Evolutionary conservation across 2,329 filamentous ascomycete species (phyloP), one percentile per base, ranked within the genome.

Genomic region (Pezicula neosporulosa): DNA sequence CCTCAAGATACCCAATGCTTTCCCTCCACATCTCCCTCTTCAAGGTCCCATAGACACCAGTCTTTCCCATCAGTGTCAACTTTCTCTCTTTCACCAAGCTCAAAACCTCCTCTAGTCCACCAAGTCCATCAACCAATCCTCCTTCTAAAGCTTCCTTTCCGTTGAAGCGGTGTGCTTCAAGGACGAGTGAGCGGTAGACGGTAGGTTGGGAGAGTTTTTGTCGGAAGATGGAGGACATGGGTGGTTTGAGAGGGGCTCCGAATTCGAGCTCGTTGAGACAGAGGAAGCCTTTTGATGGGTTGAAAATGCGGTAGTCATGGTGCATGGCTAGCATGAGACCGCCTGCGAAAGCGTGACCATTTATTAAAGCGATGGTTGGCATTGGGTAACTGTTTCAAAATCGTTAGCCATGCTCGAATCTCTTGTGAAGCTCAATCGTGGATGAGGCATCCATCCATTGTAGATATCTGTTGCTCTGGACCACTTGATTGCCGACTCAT

Each of bases 261-360:
- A 94, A 87, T 58, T 91, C 84, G 13, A 94, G 76, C 72, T 94
- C 89, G 68, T 93, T 93, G 59, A 94, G 72, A 69, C 89, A 93
- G 37, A 89, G 68, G 69, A 83, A 92, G n/a, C 89, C 90, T 18
- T 79, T 76, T 2, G 76, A 64, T 0, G 85, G 80, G 63, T 87
- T 87, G 73, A 89, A 87, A 59, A 94, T 77, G 27, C 90, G 82
- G 72, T 94, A 94, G 71, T 93, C 89, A 70, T 92, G 88, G 70
- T 87, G 83, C 80, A 90, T 89, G 52, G 87, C 82, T 9, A 87
- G 74, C 85, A 94, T 92, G 54, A 92, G 74, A n/a, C 87, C 89
- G 43, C 82, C 89, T 6, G 89, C 90, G 67, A 91, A 94, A 49
- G 85, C 83, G 68, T 95, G 90, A 19, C 89, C 89, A 61, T 90